Base-by-base conservation (phyloP, 257 asterid genomes). In the Capsicum rhomboideum region DNA sequence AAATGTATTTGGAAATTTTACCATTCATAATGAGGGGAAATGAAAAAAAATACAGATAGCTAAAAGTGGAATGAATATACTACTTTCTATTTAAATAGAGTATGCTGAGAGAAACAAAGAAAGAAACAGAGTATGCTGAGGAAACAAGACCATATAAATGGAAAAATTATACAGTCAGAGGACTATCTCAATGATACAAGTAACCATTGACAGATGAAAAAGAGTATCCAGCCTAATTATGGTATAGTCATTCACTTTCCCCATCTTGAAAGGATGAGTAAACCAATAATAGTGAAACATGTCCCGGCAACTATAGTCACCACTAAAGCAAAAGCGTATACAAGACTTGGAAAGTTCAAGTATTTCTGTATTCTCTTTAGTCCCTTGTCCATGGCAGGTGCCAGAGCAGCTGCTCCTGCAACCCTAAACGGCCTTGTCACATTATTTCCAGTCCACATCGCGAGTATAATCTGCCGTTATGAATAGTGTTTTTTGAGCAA, bases 401-500 rank as follows among this genome's bases (percentile, higher is more conserved):
- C 91, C 88, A 90, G 71, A 34, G 91, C 91, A 83, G 93, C 89
- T 40, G 90, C 90, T 28, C 89, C 91, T 4, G 88, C 90, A 31
- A 90, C 91, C 64, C 90, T 75, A 63, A 90, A 90, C 14, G 92
- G 92, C 44, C 92, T 87, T 37, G 93, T 88, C 50, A 90, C 87
- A 26, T 88, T 89, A 90, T 89, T 90, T 64, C 91, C 91, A 29
- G 90, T 86, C 93, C 93, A 89, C 91, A 89, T 87, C 85, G 89
- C 78, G 67, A 89, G 89, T 67, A 90, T 88, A 61, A 90, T 87
- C 91, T 90, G 78, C 63, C 63, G 44, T 75, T 26, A 75, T 49
- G 44, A 50, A 67, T 12, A 54, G 40, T 55, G 34, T n/a, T 14
- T 49, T 75, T 50, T 74, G 59, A 75, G 81, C 44, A 50, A 75